Evolutionary conservation across 192 early-diverging fungal species (phyloP).

Genomic region (Paraglomus brasilianum): DNA sequence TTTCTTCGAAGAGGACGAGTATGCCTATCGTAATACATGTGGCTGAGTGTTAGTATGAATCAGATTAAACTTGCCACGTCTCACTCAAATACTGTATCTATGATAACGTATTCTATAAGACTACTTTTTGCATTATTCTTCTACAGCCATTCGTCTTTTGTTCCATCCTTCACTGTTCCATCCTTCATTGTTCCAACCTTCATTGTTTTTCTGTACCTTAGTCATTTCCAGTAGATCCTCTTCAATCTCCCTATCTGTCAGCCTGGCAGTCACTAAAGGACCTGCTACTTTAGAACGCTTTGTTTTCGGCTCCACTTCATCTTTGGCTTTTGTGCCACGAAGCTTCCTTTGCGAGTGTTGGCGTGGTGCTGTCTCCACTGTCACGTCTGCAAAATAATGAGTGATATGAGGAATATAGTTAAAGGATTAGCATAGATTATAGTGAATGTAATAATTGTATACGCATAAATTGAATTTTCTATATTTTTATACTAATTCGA

Average conservation of each 20-base stretch:
- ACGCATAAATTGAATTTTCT: no score
- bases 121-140: no score
- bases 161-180: no score
- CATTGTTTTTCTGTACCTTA: not conserved
- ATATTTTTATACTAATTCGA: no score
- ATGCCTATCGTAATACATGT: no score
- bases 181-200: no score
- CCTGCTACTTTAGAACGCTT: slow-evolving; percentile 14
- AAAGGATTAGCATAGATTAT: not conserved
- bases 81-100: no score
- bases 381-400: not conserved
- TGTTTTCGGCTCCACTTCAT: slow-evolving; percentile 9
- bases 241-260: slow-evolving; percentile 12
- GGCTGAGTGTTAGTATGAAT: no score
- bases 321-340: not conserved
- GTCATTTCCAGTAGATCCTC: slow-evolving; percentile 24
- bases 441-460: not conserved
- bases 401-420: not conserved
- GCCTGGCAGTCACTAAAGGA: slow-evolving; percentile 11
- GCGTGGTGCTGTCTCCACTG: slow-evolving; percentile 1
- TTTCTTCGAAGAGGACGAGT: no score
- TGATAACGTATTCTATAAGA: no score
- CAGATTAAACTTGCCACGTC: no score
- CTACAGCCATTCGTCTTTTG: no score
- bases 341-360: slow-evolving; percentile 18